Evolutionary conservation across 1,284 basidiomycete species (phyloP), one percentile per base, ranked within the genome.

Genomic region (Grifola frondosa): DNA sequence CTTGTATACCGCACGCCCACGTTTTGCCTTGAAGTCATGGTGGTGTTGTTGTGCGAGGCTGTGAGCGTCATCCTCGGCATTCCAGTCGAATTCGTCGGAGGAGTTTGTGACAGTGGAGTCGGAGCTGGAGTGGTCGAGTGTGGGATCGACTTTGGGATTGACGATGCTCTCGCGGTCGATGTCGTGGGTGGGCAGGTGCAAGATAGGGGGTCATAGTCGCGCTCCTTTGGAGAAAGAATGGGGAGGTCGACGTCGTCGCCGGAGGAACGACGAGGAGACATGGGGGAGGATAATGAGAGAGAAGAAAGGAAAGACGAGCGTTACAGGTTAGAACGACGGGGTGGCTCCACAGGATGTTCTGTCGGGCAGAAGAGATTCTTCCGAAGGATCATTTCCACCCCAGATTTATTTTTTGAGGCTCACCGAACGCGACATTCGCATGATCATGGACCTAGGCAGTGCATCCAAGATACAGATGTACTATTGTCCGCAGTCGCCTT

Each of bases 31-130:
- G 35, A 65, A 54, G 11, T 45, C 41, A 22, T 49, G 53, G 7
- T 54, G 56, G 13, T 40, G 33, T 36, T 43, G 33, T 23, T 54
- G 48, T n/a, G n/a, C n/a, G n/a, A n/a, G n/a, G 30, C 58, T 58
- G 19, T 48, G 48, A 22, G 42, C 73, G 37, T 80, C 78, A 44
- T 84, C 70, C 38, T 68, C 69, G 20, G 60, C 74, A 42, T 85
- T 81, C 85, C 84, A 87, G 65, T 87, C 74, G 54, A 88, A 87
- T 56, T 87, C 81, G 54, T 85, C 84, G 12, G 77, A 79, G 1
- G 77, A 72, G 56, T 80, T 76, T 10, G 82, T 84, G 24, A 67
- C 75, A 6, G 78, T 74, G n/a, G 70, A 72, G 48, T 81, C 79
- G 5, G 78, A 73, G 40, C 58, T 50, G 9, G 50, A 52, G 44